phyloP scores from a whole-genome alignment of 495 filamentous ascomycete genomes.

The Melanomma pulvis-pyrius region DNA sequence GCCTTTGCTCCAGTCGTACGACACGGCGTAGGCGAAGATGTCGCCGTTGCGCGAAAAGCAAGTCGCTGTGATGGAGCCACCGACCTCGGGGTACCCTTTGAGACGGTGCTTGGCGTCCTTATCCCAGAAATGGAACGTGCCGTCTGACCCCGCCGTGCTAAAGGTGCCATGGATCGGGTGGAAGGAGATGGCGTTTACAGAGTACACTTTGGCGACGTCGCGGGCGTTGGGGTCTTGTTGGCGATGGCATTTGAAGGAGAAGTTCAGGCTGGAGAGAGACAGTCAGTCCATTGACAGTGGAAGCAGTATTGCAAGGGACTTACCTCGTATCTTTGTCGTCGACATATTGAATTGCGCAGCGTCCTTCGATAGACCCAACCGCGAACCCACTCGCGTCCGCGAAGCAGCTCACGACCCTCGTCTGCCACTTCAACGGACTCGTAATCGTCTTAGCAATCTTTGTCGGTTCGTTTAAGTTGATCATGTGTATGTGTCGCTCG shows the following conservation, averaged over 20 bases:
- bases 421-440: conserved; percentile 87
- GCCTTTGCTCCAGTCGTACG: conserved; percentile 95
- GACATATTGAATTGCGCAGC: conserved; percentile 85
- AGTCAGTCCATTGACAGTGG: conserved; percentile 2
- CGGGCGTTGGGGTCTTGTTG: conserved; percentile 65
- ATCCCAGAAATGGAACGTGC: conserved; percentile 81
- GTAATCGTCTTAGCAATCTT: conserved; percentile 82
- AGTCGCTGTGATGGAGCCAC: conserved; percentile 76
- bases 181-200: conserved; percentile 88
- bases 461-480: conserved; percentile 76
- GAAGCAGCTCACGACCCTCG: conserved; percentile 81
- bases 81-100: conserved; percentile 84
- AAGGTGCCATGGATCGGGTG: conserved; percentile 87
- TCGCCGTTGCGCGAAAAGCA: conserved; percentile 75
- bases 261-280: conserved; percentile 62
- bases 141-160: conserved; percentile 85
- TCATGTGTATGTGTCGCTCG: conserved; percentile 83
- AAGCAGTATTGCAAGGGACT: conserved; percentile 26
- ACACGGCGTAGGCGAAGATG: conserved; percentile 88
- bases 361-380: conserved; percentile 84
- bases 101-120: conserved; percentile 84
- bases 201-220: conserved; percentile 77
- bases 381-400: conserved; percentile 82
- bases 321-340: conserved; percentile 81
- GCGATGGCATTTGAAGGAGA: conserved; percentile 93